Conservation (phyloP, 345 rosid genomes). For the Corchorus capsularis region DNA sequence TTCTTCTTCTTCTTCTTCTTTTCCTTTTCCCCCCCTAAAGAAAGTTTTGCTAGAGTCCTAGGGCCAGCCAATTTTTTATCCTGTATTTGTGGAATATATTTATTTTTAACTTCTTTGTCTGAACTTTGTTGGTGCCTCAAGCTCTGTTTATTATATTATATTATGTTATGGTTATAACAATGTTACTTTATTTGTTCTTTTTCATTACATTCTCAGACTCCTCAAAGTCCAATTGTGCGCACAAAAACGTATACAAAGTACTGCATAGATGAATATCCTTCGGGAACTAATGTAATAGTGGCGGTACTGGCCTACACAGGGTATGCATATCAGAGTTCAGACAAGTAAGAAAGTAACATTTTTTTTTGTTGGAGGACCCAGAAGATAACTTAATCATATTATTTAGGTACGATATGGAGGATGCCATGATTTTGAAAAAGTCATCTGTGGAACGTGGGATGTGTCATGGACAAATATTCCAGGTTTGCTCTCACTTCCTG, state of each 20-base stretch:
- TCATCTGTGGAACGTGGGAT: conserved; percentile 94
- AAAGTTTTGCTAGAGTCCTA: no score
- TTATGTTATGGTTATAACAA: conserved; percentile 3
- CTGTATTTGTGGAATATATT: conserved; percentile 6
- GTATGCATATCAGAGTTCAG: conserved; percentile 25
- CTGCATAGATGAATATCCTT: conserved; percentile 78
- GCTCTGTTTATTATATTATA: background rate
- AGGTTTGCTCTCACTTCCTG: conserved; percentile 49
- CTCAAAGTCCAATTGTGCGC: conserved; percentile 91
- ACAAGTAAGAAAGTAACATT: background rate
- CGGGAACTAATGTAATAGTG: conserved; percentile 97
- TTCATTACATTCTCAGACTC: conserved; percentile 63
- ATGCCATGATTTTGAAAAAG: conserved; percentile 96
- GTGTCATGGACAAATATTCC: conserved; percentile 96
- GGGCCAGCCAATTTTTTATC: background rate
- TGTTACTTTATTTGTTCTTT: background rate
- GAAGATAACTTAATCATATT: conserved; percentile 12
- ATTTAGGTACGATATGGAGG: conserved; percentile 96
- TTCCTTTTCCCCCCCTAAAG: no score
- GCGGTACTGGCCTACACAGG: conserved; percentile 97
- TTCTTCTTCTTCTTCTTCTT: background rate
- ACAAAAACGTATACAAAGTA: conserved; percentile 73
- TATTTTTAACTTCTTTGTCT: conserved; percentile 18
- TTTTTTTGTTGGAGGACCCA: background rate
- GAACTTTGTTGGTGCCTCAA: background rate